Percentiles rank a stretch among this genome's conserved stretches.
phyloP scores from a whole-genome alignment of 805 yeast species.

The Phaffomyces opuntiae region DNA sequence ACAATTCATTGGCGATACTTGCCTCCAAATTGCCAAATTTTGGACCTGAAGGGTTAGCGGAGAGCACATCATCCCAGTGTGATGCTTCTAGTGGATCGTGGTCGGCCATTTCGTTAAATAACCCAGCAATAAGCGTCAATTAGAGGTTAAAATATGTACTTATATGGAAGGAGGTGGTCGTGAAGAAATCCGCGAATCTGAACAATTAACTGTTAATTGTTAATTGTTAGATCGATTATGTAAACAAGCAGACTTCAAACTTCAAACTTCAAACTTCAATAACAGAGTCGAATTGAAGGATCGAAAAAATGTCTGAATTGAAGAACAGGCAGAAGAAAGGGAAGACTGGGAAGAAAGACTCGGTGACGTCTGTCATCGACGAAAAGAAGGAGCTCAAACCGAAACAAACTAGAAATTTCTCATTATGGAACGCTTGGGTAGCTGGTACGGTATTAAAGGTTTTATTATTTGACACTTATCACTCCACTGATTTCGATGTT shows the following conservation, averaged over 20 bases:
- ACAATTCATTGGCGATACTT: constrained; percentile 14
- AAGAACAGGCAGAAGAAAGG: not conserved
- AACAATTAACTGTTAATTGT: no score
- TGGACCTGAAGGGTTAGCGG: constrained; percentile 26
- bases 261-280: no score
- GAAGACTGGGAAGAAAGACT: not conserved
- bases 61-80: constrained; percentile 53
- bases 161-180: not conserved
- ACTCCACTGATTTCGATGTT: constrained; percentile 94
- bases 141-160: not conserved
- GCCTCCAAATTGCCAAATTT: not conserved
- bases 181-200: not conserved
- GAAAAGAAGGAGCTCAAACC: not conserved
- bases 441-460: constrained; percentile 54
- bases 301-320: not conserved
- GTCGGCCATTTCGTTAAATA: not conserved
- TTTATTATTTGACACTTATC: constrained; percentile 71
- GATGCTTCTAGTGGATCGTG: constrained; percentile 45
- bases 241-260: no score
- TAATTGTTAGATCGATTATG: no score
- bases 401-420: constrained; percentile 27
- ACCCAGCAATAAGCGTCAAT: not conserved
- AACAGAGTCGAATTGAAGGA: no score
- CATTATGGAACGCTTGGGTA: constrained; percentile 61
- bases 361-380: not conserved